Percentiles rank a stretch among this genome's conserved stretches.
These are phyloP conservation scores for Claviceps quebecensis DNA, from an alignment of 2,329 filamentous ascomycete species.

Conservation along the genomic window DNA sequence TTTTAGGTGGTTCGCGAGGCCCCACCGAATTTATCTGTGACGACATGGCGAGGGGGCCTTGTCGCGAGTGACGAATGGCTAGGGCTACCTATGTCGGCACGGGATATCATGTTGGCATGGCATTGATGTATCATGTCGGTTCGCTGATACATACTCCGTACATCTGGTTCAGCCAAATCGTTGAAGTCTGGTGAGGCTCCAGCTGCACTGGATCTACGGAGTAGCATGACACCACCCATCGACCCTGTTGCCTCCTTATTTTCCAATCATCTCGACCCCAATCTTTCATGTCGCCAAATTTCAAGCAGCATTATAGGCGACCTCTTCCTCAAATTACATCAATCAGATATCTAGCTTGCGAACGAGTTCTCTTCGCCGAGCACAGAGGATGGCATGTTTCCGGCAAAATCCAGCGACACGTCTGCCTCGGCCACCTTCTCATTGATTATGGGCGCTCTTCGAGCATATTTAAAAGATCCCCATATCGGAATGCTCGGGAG, in stretches of 20 bases:
- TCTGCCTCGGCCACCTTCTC: not conserved
- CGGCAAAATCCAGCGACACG: constrained; percentile 1
- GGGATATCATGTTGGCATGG: no score
- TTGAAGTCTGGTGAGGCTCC: no score
- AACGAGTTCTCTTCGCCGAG: constrained; percentile 5
- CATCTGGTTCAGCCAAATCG: no score
- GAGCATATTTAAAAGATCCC: not conserved
- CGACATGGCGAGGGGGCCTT: no score
- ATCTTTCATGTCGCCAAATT: not conserved
- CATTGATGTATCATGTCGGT: no score
- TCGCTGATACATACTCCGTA: no score
- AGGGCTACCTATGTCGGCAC: no score
- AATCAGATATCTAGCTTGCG: constrained; percentile 12
- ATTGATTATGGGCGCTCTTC: not conserved
- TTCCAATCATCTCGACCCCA: not conserved
- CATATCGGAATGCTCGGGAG: not conserved
- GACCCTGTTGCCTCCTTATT: not conserved
- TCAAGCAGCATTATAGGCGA: not conserved
- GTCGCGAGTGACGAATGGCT: no score
- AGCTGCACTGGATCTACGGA: no score
- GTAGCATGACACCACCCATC: not conserved
- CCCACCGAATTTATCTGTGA: no score
- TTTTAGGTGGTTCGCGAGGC: no score
- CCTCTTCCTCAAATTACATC: constrained; percentile 10
- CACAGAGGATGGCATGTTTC: constrained; percentile 12